Evolutionary conservation across 495 filamentous ascomycete genomes (phyloP).

Genomic region (Penicillium coprophilum): DNA sequence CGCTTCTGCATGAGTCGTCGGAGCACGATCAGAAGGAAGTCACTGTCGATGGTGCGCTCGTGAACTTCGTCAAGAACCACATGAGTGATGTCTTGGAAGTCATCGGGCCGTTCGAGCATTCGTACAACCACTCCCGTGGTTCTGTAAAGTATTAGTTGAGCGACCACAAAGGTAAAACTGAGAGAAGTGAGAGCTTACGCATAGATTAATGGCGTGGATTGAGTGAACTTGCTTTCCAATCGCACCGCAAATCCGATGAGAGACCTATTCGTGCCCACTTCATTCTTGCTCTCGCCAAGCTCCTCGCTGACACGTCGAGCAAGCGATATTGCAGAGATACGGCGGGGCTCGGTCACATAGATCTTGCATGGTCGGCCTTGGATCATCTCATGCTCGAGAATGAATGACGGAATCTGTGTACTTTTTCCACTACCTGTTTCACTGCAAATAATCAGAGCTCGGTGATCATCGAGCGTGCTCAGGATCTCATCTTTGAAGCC

Average conservation of each 20-base stretch:
- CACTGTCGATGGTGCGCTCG: constrained; percentile 90
- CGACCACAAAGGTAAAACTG: background rate
- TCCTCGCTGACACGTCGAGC: constrained; percentile 92
- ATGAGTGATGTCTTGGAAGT: constrained; percentile 85
- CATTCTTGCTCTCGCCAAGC: constrained; percentile 77
- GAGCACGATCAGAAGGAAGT: constrained; percentile 88
- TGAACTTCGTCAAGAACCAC: constrained; percentile 94
- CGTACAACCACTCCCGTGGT: constrained; percentile 89
- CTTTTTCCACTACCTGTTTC: constrained; percentile 98
- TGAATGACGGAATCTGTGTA: constrained; percentile 90
- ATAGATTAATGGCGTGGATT: constrained; percentile 80
- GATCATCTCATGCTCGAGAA: constrained; percentile 83
- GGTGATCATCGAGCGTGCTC: constrained; percentile 66
- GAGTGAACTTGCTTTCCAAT: constrained; percentile 79
- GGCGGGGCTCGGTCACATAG: constrained; percentile 92
- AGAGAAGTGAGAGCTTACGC: constrained; percentile 48
- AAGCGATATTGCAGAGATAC: constrained; percentile 93
- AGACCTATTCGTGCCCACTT: constrained; percentile 78
- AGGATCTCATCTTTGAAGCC: constrained; percentile 75
- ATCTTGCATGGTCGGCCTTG: constrained; percentile 82
- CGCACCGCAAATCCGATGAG: constrained; percentile 93
- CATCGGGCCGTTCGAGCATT: constrained; percentile 87
- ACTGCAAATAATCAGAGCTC: constrained; percentile 86
- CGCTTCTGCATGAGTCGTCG: constrained; percentile 72
- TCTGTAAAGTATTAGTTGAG: constrained; percentile 19